Evolutionary conservation across 441 rosid species (phyloP), one percentile per base, ranked within the genome.

Genomic region (Breynia disticha): DNA sequence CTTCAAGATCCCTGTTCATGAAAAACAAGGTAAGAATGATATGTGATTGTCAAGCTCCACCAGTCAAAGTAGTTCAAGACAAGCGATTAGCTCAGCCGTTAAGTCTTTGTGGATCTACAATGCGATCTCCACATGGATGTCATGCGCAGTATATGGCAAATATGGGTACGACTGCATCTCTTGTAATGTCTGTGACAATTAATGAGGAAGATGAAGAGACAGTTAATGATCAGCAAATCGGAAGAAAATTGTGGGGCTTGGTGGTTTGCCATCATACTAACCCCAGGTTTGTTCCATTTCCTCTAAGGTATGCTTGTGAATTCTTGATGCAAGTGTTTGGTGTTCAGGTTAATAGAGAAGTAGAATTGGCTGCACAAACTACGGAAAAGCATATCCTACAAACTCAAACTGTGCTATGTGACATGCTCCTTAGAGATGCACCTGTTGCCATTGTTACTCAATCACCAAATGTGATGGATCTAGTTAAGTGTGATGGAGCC

Each of bases 1-100:
- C 97, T 52, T 81, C 95, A 11, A 74, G 97, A 35, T 88, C 80
- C 66, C 83, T 88, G 21, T 86, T 88, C 68, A 76, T 80, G 79
- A 81, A 79, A 63, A 88, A 86, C 64, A 86, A 83, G 80, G 84
- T 86, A 51, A 81, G 95, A 64, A 86, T 86, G 87, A 86, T 88
- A 59, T 81, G 87, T 46, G 93, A 86, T 69, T 86, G 93, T 66
- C 63, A 65, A 16, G 80, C 86, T 10, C 58, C 56, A 19, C 82
- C 84, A 0, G 87, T 86, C 62, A 80, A 71, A 72, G 87, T 88
- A 19, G 61, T 83, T 62, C 97, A 86, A 70, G 86, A 83, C 57
- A 72, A 69, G 72, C 70, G 67, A 62, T 61, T 86, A 60, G 65
- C 79, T 21, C 79, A 79, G 72, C 82, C 91, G n/a, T 61, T 83